Evolutionary conservation across 257 asterid genomes (phyloP), one percentile per base, ranked within the genome.

Genomic region (Galeopsis tetrahit): DNA sequence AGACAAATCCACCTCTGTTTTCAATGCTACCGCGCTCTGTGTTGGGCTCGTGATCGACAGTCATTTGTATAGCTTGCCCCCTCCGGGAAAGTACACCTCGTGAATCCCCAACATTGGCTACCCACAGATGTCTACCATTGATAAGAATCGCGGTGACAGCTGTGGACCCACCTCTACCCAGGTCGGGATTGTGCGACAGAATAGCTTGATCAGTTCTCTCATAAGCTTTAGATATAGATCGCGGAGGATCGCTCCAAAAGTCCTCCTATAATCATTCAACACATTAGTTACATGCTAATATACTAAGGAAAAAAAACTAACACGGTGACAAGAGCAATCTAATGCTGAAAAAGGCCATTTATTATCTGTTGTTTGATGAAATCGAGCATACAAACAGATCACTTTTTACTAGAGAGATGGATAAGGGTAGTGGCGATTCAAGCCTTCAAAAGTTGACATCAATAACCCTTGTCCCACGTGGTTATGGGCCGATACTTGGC

Each of bases 161-260:
- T 61, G 98, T 93, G 34, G 98, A 93, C 9, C 98, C 98, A 44
- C 98, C 98, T 74, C 92, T 79, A 51, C 98, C 98, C 38, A 93
- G 81, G 75, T 93, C 96, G 4, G 96, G 90, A 75, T 48, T 79
- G 82, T 93, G 92, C 11, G 96, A 81, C 69, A 93, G 89, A 79
- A 93, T 91, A 28, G 94, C 94, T 76, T 89, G 87, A 70, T 93
- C 98, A 0, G 98, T 93, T 82, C 81, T 79, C 80, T 90, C 96
- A 52, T 93, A 93, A 59, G 98, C 92, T 79, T 83, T 91, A 21
- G 82, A 75, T 59, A 90, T 85, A 21, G 97, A 84, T 56, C 80
- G 77, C 70, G 70, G 55, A 28, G 98, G 92, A 69, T 93, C 90
- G 6, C 77, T 82, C 94, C 92, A 89, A 81, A 93, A 90, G 32